Evolutionary conservation across 805 yeast species (phyloP).

Genomic region (Pichia kluyveri): DNA sequence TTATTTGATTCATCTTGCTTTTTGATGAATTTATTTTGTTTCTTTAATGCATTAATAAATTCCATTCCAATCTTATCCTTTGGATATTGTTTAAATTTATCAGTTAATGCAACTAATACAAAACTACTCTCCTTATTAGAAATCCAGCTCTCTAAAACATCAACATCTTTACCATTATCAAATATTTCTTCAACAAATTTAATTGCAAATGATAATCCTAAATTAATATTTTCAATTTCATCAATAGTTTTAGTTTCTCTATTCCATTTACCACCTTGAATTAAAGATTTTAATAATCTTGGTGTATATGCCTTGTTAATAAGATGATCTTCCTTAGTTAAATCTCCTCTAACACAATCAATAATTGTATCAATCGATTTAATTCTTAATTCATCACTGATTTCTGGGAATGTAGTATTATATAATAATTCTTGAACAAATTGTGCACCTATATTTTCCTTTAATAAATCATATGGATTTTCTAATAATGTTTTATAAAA

Average conservation of each 20-base stretch:
- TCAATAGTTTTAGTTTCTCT: conserved; percentile 46
- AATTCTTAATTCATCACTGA: conserved; percentile 23
- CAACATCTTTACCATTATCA: conserved; percentile 42
- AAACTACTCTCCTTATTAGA: conserved; percentile 60
- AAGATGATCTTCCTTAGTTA: conserved; percentile 57
- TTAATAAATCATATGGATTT: conserved; percentile 42
- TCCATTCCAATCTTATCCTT: conserved; percentile 32
- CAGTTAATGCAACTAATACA: conserved; percentile 72
- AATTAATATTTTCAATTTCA: conserved; percentile 34
- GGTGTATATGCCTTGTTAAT: conserved; percentile 64
- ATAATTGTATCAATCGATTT: conserved; percentile 48
- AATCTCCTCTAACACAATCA: conserved; percentile 56
- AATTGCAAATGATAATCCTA: conserved; percentile 53
- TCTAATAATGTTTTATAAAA: conserved; percentile 48
- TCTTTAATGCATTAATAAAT: conserved; percentile 47
- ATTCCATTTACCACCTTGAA: conserved; percentile 83
- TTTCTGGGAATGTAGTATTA: conserved; percentile 31
- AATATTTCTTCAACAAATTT: conserved; percentile 35
- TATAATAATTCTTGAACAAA: conserved; percentile 68
- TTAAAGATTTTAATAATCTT: conserved; percentile 64
- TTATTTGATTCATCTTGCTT: conserved; percentile 40
- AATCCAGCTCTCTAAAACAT: conserved; percentile 56
- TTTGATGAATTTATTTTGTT: conserved; percentile 35
- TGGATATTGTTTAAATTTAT: conserved; percentile 40
- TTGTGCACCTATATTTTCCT: conserved; percentile 77